Evolutionary conservation across 305 asterid species (phyloP).

Genomic region (Ajuga reptans): DNA sequence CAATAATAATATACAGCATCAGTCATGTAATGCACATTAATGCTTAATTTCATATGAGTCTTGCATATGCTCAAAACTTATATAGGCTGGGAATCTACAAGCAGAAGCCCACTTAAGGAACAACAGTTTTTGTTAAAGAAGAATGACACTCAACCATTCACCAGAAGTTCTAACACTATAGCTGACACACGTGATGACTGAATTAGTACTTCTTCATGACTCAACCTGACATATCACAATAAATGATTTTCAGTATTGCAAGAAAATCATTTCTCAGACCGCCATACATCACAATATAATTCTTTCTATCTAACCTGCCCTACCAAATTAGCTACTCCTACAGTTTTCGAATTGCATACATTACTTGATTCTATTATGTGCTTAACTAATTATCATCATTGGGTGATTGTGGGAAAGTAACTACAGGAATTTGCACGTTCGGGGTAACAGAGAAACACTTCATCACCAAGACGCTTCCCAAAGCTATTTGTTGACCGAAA

Average conservation of each 20-base stretch:
- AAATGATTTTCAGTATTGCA: not conserved
- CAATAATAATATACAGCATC: not conserved
- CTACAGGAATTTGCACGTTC: not conserved
- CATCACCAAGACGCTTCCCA: not conserved
- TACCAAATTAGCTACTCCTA: not conserved
- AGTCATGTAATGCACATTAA: not conserved
- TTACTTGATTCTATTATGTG: not conserved
- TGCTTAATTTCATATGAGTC: not conserved
- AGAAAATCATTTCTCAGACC: not conserved
- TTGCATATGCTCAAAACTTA: not conserved
- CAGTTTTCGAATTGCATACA: not conserved
- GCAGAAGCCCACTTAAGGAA: not conserved
- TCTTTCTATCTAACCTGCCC: not conserved
- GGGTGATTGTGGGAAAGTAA: not conserved
- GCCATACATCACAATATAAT: not conserved
- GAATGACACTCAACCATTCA: not conserved
- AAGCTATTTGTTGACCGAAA: not conserved
- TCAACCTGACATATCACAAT: not conserved
- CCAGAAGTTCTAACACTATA: not conserved
- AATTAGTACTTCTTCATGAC: not conserved
- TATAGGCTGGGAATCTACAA: not conserved
- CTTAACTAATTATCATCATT: not conserved
- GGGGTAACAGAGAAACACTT: not conserved
- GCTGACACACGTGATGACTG: not conserved
- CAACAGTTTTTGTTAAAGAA: not conserved